A percentile compares a stretch with the other conserved stretches of the same genome.
phyloP scores from a whole-genome alignment of 2,329 filamentous ascomycete species.

The Aspergillus fumigatiaffinis region DNA sequence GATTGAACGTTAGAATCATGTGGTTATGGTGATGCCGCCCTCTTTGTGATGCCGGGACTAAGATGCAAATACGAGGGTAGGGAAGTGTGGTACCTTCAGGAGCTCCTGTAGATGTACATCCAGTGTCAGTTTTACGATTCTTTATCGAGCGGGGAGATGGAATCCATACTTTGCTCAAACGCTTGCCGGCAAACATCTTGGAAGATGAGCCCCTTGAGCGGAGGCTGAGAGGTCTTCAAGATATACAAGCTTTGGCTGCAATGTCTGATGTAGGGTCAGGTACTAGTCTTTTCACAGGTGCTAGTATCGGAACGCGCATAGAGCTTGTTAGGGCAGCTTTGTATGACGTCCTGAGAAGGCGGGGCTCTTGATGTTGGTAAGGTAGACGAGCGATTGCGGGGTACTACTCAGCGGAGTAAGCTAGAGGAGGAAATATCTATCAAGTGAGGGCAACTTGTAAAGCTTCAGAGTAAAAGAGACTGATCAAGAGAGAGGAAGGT shows the following conservation, averaged over 20 bases:
- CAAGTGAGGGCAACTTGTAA: background rate
- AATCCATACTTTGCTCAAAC: conserved; percentile 42
- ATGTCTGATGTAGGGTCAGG: background rate
- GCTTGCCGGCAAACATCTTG: conserved; percentile 50
- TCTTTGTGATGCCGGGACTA: background rate
- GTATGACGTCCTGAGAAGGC: conserved; percentile 21
- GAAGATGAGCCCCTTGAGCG: background rate
- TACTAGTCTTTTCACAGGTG: background rate
- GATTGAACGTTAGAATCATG: background rate
- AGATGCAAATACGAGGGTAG: background rate
- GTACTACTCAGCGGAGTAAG: background rate
- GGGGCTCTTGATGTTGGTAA: conserved; percentile 2
- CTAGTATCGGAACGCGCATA: background rate
- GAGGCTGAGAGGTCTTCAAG: background rate
- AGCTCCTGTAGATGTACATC: conserved; percentile 44
- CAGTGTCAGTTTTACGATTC: conserved; percentile 19
- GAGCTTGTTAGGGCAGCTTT: conserved; percentile 3
- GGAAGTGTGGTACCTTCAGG: conserved; percentile 44
- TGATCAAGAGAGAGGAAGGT: background rate
- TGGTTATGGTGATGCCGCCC: background rate
- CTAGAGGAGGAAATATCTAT: background rate
- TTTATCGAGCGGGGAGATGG: background rate
- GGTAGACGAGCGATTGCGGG: background rate
- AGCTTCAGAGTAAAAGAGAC: background rate
- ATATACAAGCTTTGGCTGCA: background rate